Conservation (phyloP, 1,284 basidiomycete species). For the Golubevia sp. region DNA sequence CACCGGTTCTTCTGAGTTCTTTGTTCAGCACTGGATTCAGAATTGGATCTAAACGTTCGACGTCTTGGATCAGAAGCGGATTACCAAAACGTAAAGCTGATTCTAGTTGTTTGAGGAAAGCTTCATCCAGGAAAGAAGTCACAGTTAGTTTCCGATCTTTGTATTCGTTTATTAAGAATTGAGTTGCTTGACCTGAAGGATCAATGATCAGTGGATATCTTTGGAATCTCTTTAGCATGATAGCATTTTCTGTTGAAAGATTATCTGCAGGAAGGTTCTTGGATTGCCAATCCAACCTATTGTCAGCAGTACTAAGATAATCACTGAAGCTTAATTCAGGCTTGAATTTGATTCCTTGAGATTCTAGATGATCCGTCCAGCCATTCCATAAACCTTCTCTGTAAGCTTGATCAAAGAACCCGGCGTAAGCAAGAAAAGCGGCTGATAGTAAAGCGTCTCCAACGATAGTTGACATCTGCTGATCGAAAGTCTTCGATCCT, state of each 20-base stretch:
- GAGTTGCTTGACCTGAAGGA: conserved; percentile 51
- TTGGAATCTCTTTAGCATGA: conserved; percentile 58
- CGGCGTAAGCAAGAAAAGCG: conserved; percentile 56
- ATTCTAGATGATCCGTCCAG: conserved; percentile 41
- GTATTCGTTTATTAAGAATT: conserved; percentile 50
- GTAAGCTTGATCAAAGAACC: conserved; percentile 59
- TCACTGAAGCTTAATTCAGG: conserved; percentile 48
- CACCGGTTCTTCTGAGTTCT: conserved; percentile 57
- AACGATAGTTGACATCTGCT: conserved; percentile 55
- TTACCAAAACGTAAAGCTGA: conserved; percentile 58
- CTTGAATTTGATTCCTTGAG: conserved; percentile 48
- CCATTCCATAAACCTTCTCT: conserved; percentile 53
- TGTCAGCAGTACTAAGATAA: conserved; percentile 56
- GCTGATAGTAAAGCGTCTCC: conserved; percentile 58
- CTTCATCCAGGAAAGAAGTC: conserved; percentile 55
- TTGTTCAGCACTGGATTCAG: conserved; percentile 57
- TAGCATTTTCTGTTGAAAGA: conserved; percentile 56
- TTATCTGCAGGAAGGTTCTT: conserved; percentile 49
- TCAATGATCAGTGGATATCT: conserved; percentile 58
- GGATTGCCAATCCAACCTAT: conserved; percentile 51
- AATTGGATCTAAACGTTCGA: conserved; percentile 57
- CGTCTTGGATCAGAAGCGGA: conserved; percentile 53
- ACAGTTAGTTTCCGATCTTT: conserved; percentile 47
- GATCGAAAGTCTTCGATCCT: conserved; percentile 52
- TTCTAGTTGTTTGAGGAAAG: conserved; percentile 57